A percentile compares a stretch with the other conserved stretches of the same genome.
phyloP scores from a whole-genome alignment of 257 asterid genomes.

The Solanum virginianum region DNA sequence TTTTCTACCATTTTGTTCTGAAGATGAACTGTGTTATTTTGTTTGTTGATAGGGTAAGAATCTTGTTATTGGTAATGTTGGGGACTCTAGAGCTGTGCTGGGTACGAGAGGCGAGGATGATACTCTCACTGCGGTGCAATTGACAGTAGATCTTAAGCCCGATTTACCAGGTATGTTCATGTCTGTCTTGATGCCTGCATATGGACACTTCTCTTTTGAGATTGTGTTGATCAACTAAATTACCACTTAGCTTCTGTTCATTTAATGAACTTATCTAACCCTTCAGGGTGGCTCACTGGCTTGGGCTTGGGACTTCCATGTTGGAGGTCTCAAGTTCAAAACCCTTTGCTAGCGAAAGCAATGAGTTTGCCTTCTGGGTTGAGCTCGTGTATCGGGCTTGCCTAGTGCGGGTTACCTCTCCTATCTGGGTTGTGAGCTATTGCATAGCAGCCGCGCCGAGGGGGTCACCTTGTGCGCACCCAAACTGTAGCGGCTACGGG shows the following conservation, averaged over 20 bases:
- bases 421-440: no score
- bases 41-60: conserved; percentile 38
- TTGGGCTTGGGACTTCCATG: no score
- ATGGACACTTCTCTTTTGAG: not conserved
- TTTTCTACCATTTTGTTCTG: not conserved
- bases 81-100: conserved; percentile 70
- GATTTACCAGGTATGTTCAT: conserved; percentile 49
- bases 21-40: not conserved
- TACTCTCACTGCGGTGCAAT: conserved; percentile 41
- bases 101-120: conserved; percentile 45
- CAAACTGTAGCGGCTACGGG: no score
- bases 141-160: conserved; percentile 76
- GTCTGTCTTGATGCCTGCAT: not conserved
- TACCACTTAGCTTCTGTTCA: not conserved
- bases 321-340: no score
- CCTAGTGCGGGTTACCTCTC: no score
- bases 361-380: no score
- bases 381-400: no score
- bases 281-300: no score
- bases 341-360: no score
- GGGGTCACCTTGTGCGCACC: no score
- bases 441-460: no score
- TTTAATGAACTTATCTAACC: not conserved
- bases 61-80: conserved; percentile 60
- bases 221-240: not conserved